Conservation (phyloP, 163 green algal genomes). For the Chloroidium sp. region DNA sequence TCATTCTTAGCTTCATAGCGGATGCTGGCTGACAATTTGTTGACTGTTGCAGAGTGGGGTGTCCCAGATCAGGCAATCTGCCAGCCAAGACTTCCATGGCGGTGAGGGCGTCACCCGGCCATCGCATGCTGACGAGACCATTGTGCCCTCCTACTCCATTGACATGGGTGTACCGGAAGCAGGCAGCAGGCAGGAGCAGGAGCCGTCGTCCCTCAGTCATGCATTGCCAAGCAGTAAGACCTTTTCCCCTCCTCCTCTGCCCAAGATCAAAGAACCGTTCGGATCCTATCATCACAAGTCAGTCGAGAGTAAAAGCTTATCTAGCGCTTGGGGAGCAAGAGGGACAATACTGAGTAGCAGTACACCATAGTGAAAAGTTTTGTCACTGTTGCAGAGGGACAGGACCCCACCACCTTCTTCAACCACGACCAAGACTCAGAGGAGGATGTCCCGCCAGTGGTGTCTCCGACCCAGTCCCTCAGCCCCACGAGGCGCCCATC, state of each 20-base stretch:
- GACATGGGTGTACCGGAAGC: neutral
- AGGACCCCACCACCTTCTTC: neutral
- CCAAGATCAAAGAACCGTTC: neutral
- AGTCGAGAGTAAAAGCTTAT: neutral
- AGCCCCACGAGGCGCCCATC: neutral
- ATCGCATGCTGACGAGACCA: neutral
- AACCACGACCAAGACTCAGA: neutral
- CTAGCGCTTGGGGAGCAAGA: neutral
- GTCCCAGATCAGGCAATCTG: neutral
- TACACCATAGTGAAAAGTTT: neutral
- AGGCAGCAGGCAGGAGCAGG: neutral
- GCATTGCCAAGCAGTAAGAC: neutral
- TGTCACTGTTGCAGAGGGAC: neutral
- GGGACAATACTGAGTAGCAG: neutral
- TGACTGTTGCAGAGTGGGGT: neutral
- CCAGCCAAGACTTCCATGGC: neutral
- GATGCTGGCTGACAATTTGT: neutral
- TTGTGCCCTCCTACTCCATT: neutral
- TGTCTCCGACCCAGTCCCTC: neutral
- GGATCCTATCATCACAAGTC: neutral
- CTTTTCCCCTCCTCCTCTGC: neutral
- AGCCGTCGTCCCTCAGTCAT: neutral
- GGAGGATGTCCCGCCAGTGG: neutral
- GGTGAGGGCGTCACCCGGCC: neutral
- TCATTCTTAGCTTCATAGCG: neutral